A percentile compares a stretch with the other conserved stretches of the same genome.
Evolutionary conservation across 2,329 filamentous ascomycete genomes (phyloP).

Genomic region (Salinomyces thailandicus): DNA sequence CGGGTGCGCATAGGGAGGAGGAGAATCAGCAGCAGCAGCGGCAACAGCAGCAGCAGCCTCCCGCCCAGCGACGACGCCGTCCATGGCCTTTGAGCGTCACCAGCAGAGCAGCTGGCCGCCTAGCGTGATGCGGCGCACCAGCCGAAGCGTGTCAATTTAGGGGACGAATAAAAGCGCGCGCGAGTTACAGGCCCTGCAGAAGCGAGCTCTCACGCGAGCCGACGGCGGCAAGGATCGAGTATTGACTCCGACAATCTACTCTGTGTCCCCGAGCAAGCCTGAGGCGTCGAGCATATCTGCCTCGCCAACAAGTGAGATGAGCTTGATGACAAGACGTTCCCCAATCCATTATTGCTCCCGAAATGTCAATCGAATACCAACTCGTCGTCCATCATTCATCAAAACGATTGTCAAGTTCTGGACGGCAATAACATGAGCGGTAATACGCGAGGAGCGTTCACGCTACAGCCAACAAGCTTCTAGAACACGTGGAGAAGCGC

Average conservation of each 20-base stretch:
- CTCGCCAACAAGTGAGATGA: no score
- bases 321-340: no score
- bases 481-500: no score
- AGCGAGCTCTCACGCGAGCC: neutral
- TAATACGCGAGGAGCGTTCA: no score
- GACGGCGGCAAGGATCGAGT: constrained; percentile 1
- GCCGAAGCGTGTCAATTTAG: constrained; percentile 1
- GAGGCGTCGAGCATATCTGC: no score
- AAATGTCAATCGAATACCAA: no score
- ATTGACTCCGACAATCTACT: neutral
- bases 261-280: no score
- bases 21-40: neutral
- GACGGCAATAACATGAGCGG: no score
- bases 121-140: neutral
- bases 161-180: neutral
- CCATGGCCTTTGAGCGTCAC: neutral
- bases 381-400: no score
- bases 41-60: neutral
- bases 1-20: neutral
- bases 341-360: no score
- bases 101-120: neutral
- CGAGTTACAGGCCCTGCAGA: neutral
- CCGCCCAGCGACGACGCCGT: neutral
- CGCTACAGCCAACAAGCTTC: no score
- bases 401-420: no score